phyloP scores from a whole-genome alignment of 2,329 filamentous ascomycete genomes.

The Phialophora tarda region DNA sequence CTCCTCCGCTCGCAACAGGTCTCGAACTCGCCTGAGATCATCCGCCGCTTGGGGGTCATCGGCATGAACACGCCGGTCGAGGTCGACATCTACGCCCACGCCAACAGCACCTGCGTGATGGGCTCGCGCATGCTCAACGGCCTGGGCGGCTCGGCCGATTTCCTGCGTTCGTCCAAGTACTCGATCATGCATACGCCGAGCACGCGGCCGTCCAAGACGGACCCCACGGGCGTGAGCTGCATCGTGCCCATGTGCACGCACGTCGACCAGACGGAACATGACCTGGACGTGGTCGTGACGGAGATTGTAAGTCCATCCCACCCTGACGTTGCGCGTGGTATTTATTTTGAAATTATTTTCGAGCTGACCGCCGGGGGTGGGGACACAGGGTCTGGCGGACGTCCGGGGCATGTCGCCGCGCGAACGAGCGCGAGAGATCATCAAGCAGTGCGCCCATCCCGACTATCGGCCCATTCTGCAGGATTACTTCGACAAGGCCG shows the following conservation, averaged over 20 bases:
- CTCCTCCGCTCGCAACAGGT: constrained; percentile 87
- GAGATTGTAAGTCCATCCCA: constrained; percentile 52
- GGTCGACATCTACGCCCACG: constrained; percentile 93
- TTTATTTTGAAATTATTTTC: not conserved
- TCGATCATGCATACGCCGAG: constrained; percentile 93
- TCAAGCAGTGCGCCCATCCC: constrained; percentile 84
- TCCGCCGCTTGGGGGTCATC: constrained; percentile 82
- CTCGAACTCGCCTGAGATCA: constrained; percentile 89
- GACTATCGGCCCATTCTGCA: constrained; percentile 81
- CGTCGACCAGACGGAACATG: constrained; percentile 90
- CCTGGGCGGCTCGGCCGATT: constrained; percentile 80
- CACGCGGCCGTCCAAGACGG: constrained; percentile 78
- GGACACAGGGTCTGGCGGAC: constrained; percentile 73
- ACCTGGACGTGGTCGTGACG: constrained; percentile 85
- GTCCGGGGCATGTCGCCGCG: constrained; percentile 79
- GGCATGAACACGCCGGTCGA: constrained; percentile 96
- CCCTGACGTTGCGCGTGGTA: not conserved
- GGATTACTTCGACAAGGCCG: constrained; percentile 84
- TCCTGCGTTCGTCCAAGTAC: constrained; percentile 79
- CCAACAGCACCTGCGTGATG: constrained; percentile 89
- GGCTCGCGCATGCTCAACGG: constrained; percentile 87
- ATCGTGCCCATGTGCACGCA: constrained; percentile 96
- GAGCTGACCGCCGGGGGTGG: constrained; percentile 4
- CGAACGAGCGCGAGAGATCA: constrained; percentile 82
- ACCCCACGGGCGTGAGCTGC: constrained; percentile 80